A percentile compares a stretch with the other conserved stretches of the same genome.
Evolutionary conservation across 768 basidiomycete genomes (phyloP).

Genomic region (Suillus americanus): DNA sequence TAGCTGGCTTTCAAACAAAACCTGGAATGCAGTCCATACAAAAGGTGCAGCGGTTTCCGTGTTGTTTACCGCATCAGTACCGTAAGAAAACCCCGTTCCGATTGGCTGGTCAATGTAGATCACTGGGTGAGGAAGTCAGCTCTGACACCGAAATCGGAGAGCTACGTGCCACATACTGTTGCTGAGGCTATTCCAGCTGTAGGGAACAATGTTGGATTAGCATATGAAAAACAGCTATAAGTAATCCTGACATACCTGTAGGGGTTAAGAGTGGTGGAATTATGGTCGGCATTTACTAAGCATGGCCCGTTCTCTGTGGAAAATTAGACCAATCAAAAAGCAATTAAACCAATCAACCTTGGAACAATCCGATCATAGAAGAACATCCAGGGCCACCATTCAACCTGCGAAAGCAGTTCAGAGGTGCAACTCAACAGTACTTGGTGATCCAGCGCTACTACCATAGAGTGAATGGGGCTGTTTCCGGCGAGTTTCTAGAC

Average conservation of each 20-base stretch:
- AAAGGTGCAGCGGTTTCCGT: conserved; percentile 51
- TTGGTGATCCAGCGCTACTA: conserved; percentile 15
- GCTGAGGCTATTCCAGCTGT: conserved; percentile 66
- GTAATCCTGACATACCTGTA: conserved; percentile 43
- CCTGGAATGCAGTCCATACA: conserved; percentile 64
- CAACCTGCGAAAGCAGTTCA: conserved; percentile 33
- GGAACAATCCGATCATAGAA: conserved; percentile 65
- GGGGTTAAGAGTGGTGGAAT: conserved; percentile 57
- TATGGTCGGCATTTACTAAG: conserved; percentile 51
- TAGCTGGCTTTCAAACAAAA: conserved; percentile 56
- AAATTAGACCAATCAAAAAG: not conserved
- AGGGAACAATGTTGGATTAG: not conserved
- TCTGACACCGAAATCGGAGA: not conserved
- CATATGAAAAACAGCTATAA: not conserved
- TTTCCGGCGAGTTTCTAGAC: conserved; percentile 55
- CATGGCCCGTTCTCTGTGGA: conserved; percentile 64
- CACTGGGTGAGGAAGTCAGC: conserved; percentile 36
- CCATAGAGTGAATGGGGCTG: conserved; percentile 69
- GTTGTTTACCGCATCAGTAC: conserved; percentile 52
- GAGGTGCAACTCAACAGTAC: not conserved
- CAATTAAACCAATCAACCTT: conserved; percentile 37
- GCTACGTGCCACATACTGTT: conserved; percentile 46
- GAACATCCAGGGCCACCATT: conserved; percentile 68
- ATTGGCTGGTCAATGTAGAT: conserved; percentile 74
- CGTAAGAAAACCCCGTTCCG: conserved; percentile 64